Base-by-base conservation (phyloP, 805 yeast species). In the Zygosaccharomyces lentus region DNA sequence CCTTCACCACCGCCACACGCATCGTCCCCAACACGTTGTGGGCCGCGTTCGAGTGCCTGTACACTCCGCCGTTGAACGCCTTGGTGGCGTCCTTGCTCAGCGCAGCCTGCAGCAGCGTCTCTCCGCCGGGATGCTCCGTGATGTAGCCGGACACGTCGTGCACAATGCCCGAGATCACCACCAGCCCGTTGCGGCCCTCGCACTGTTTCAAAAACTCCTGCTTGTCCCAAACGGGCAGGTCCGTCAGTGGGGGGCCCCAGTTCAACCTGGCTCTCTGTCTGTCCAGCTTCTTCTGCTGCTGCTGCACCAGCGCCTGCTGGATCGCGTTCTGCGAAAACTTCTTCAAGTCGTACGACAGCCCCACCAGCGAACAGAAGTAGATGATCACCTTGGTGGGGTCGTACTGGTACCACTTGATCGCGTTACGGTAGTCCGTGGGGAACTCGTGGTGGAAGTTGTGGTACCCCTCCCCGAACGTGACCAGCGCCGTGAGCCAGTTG, bases 361-460 rank as follows among this genome's bases (percentile, higher is more conserved):
- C 93, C 24, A 84, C 47, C 64, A 81, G 75, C 12, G 86, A 82
- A 45, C 76, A 67, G 6, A 66, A 24, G 66, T 73, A 84, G 56
- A 85, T 84, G 43, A 75, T 57, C 39, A 78, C 59, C 69, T 85
- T 85, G 41, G 93, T 84, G 55, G 95, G 95, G 65, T 86, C 95
- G 62, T 80, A 85, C 74, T 85, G 91, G 73, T 81, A 85, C 93
- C 93, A 85, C 64, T 80, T 82, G 62, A 85, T 75, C 30, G 93
- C 93, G 63, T 85, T 85, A 77, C 95, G 80, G 76, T 85, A 86
- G 70, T 86, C 95, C 15, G 87, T 77, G 58, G 95, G 93, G 76
- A 85, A 86, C 72, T 85, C 95, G 66, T 86, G 95, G 67, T 86
- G 95, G 80, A 85, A 86, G 70, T 86, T 86, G 62, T 86, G 93